A percentile compares a stretch with the other conserved stretches of the same genome.
These are phyloP conservation scores for Lactarius quietus DNA, from an alignment of 768 basidiomycete species.

Conservation along the genomic window DNA sequence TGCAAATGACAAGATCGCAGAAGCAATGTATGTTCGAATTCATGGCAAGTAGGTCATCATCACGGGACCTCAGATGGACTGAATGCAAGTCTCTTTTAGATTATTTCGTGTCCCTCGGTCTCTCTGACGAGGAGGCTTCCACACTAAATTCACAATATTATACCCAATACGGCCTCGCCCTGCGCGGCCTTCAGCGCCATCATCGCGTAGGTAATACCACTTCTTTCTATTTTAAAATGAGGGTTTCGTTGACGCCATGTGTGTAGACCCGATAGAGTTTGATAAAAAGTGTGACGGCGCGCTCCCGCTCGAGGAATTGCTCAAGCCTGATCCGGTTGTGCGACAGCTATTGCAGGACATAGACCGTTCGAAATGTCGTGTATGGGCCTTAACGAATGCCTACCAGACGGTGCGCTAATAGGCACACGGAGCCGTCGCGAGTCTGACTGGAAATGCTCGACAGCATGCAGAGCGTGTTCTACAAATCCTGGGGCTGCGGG, in stretches of 20 bases:
- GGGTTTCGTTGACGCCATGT: not conserved
- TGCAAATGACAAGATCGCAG: conserved; percentile 65
- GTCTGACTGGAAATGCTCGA: not conserved
- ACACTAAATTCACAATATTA: conserved; percentile 71
- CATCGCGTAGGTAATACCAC: conserved; percentile 60
- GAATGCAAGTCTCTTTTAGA: conserved; percentile 37
- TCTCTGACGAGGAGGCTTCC: conserved; percentile 65
- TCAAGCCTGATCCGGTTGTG: conserved; percentile 57
- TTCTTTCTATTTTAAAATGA: not conserved
- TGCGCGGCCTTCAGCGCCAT: conserved; percentile 73
- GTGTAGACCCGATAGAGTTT: conserved; percentile 78
- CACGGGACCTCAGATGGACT: conserved; percentile 1
- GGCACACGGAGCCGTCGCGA: too few species aligned
- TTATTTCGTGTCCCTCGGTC: conserved; percentile 69
- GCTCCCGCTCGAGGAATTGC: conserved; percentile 76
- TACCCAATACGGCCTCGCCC: conserved; percentile 75
- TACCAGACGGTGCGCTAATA: conserved; percentile 55
- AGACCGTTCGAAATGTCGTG: conserved; percentile 68
- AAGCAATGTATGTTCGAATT: conserved; percentile 76
- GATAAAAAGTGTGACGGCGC: conserved; percentile 81
- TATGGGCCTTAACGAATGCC: conserved; percentile 87
- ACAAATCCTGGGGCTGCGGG: conserved; percentile 63
- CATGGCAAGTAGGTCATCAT: conserved; percentile 47
- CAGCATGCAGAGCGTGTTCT: conserved; percentile 84
- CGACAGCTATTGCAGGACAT: conserved; percentile 74